These are phyloP conservation scores for Begonia masoniana DNA, from an alignment of 306 rosid species.

Conservation along the genomic window DNA sequence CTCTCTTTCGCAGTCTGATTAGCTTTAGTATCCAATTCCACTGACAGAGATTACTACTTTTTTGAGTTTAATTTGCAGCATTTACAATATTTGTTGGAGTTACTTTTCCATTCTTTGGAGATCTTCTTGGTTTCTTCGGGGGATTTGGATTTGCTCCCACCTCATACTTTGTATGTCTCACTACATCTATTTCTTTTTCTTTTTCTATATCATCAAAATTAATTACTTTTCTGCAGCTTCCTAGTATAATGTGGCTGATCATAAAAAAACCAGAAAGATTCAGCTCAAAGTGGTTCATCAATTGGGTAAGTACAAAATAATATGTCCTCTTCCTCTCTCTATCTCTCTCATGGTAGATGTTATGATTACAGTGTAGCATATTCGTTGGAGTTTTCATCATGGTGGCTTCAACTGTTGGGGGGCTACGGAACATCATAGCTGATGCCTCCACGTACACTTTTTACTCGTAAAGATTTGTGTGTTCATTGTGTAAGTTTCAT, in stretches of 20 bases:
- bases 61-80: constrained; percentile 30
- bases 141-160: constrained; percentile 95
- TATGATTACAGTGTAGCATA: constrained; percentile 40
- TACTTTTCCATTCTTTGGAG: constrained; percentile 92
- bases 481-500: too few relatives aligned
- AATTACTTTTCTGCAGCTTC: constrained; percentile 51
- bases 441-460: constrained; percentile 85
- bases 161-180: constrained; percentile 49
- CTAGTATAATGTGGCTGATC: constrained; percentile 76
- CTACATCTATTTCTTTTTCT: background rate
- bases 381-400: constrained; percentile 65
- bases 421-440: constrained; percentile 58
- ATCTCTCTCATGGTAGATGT: background rate
- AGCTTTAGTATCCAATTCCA: too few relatives aligned
- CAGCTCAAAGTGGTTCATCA: constrained; percentile 70
- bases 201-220: background rate
- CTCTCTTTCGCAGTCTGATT: background rate
- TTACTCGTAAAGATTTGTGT: constrained; percentile 30
- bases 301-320: constrained; percentile 47
- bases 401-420: constrained; percentile 88
- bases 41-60: background rate
- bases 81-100: constrained; percentile 61
- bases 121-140: constrained; percentile 92
- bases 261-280: constrained; percentile 82
- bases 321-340: too few relatives aligned